phyloP scores from a whole-genome alignment of 805 yeast genomes.

The Limtongia smithiae region DNA sequence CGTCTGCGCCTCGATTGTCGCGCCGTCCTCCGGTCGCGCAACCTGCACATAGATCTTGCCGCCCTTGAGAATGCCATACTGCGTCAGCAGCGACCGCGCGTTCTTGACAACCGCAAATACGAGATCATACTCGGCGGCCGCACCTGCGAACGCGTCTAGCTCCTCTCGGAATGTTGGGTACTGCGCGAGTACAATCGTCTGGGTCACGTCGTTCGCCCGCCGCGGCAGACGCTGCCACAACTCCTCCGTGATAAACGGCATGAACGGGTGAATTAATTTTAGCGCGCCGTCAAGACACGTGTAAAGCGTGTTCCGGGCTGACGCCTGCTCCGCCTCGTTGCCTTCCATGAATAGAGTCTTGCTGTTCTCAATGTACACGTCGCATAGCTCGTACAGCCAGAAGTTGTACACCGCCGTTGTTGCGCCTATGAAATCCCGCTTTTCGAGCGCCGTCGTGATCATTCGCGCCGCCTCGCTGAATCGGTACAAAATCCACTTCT shows the following conservation, averaged over 20 bases:
- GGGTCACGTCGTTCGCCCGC: constrained; percentile 63
- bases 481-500: constrained; percentile 93
- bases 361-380: constrained; percentile 96
- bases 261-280: constrained; percentile 91
- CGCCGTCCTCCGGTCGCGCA: constrained; percentile 45
- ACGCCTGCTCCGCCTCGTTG: constrained; percentile 65
- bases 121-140: constrained; percentile 75
- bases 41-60: constrained; percentile 83
- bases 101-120: constrained; percentile 82
- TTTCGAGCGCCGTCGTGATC: constrained; percentile 65
- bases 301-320: constrained; percentile 92
- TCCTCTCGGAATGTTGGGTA: constrained; percentile 67
- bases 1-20: constrained; percentile 64
- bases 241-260: constrained; percentile 97
- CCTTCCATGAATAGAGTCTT: constrained; percentile 91
- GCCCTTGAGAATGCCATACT: constrained; percentile 81
- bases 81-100: constrained; percentile 87
- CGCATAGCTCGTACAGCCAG: constrained; percentile 94
- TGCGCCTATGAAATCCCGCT: constrained; percentile 83
- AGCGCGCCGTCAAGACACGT: constrained; percentile 89
- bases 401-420: constrained; percentile 85
- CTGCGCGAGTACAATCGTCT: constrained; percentile 69
- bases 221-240: constrained; percentile 98
- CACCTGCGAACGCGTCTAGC: constrained; percentile 55
- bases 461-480: constrained; percentile 64